These are phyloP conservation scores for Paspalum vaginatum DNA, from an alignment of 176 grass and related monocot genomes.

Conservation along the genomic window DNA sequence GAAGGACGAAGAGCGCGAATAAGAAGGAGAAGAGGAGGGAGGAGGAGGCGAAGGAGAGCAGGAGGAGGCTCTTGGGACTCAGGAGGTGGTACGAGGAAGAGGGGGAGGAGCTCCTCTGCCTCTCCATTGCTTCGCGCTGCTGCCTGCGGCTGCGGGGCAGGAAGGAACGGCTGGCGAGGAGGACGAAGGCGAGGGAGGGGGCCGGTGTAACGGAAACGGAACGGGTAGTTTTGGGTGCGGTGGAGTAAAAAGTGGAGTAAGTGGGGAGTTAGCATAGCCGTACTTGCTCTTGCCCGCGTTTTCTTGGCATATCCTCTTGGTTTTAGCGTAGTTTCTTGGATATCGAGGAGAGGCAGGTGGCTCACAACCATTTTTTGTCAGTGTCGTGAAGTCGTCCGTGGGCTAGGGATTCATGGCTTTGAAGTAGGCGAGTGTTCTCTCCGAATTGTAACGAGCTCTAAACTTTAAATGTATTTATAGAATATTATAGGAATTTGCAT, in stretches of 20 bases:
- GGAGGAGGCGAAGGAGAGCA: slow-evolving; percentile 63
- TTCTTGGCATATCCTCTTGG: neutral
- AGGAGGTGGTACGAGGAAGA: slow-evolving; percentile 30
- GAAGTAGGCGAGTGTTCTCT: too few species aligned
- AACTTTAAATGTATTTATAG: too few species aligned
- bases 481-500: too few species aligned
- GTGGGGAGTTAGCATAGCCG: too few species aligned
- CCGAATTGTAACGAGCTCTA: too few species aligned
- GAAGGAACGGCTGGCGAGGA: neutral
- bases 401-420: too few species aligned
- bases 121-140: slow-evolving; percentile 57
- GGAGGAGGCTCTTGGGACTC: slow-evolving; percentile 61
- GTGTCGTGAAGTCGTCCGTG: too few species aligned
- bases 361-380: neutral
- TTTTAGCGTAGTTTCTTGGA: neutral
- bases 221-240: neutral
- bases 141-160: neutral
- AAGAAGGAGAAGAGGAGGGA: slow-evolving; percentile 80
- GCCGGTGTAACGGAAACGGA: slow-evolving; percentile 20
- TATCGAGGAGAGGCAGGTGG: neutral
- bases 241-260: too few species aligned
- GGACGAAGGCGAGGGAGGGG: neutral
- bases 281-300: neutral
- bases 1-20: slow-evolving; percentile 51
- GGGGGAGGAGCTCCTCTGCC: slow-evolving; percentile 45